Conservation (phyloP, 1,139 yeast species). For the Pichia sp. region DNA sequence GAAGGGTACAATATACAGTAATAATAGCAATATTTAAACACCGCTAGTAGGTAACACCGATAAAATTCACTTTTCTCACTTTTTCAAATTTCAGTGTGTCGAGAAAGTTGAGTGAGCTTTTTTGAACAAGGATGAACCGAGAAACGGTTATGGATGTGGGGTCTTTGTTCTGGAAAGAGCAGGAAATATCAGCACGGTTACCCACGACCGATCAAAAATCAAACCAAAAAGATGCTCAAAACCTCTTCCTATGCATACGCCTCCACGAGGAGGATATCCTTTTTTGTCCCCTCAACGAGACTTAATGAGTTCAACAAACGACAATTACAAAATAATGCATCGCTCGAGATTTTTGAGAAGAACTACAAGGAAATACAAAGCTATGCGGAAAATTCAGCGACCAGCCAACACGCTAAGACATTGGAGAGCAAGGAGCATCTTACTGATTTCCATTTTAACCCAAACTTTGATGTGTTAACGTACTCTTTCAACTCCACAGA, state of each 20-base stretch:
- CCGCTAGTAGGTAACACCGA: background rate
- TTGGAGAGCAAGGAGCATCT: background rate
- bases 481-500: constrained; percentile 9
- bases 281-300: constrained; percentile 17
- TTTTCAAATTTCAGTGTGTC: background rate
- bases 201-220: too few relatives aligned
- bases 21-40: background rate
- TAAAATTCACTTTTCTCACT: background rate
- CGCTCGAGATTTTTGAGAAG: constrained; percentile 11
- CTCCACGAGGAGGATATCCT: constrained; percentile 11
- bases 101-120: background rate
- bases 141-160: background rate
- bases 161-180: too few relatives aligned
- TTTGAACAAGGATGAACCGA: background rate
- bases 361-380: constrained; percentile 13
- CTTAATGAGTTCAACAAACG: constrained; percentile 16
- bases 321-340: constrained; percentile 13
- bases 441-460: background rate
- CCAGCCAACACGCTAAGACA: background rate
- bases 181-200: too few relatives aligned
- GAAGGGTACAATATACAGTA: too few relatives aligned
- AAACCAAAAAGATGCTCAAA: background rate
- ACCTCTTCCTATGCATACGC: background rate
- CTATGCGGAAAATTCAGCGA: background rate
- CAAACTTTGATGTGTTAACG: background rate